phyloP scores from a whole-genome alignment of 371 early-diverging fungal genomes.

The Mortierella sp. region DNA sequence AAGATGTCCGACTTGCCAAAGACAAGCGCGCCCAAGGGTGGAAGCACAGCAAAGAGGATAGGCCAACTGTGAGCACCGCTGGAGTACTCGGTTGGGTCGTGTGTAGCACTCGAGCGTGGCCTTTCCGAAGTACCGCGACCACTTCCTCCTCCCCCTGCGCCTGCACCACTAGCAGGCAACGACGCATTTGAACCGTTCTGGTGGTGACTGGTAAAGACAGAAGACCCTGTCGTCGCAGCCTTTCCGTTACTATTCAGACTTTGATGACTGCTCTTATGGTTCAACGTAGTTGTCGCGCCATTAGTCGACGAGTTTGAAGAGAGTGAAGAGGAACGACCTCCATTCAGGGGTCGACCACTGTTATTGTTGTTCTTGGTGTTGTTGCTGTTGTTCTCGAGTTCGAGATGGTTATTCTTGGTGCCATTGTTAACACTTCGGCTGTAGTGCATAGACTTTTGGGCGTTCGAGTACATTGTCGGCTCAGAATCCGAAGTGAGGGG shows the following conservation, averaged over 20 bases:
- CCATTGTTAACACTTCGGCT: constrained; percentile 19
- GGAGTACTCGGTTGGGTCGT: constrained; percentile 39
- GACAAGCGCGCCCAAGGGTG: constrained; percentile 72
- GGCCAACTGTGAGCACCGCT: constrained; percentile 64
- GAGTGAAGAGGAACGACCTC: constrained; percentile 33
- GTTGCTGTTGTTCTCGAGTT: constrained; percentile 15
- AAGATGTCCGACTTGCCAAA: constrained; percentile 74
- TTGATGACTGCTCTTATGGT: constrained; percentile 13
- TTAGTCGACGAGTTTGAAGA: constrained; percentile 38
- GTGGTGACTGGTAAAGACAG: constrained; percentile 8
- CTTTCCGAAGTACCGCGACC: constrained; percentile 4
- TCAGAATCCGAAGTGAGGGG: constrained; percentile 47
- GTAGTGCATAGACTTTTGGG: constrained; percentile 25
- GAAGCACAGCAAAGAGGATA: constrained; percentile 70
- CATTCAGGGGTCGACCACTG: constrained; percentile 5
- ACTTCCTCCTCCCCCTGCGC: neutral
- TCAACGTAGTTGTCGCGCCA: constrained; percentile 1
- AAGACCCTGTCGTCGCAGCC: neutral
- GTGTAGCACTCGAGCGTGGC: constrained; percentile 10
- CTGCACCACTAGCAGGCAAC: constrained; percentile 10
- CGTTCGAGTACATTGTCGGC: constrained; percentile 29
- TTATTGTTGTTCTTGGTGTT: too few relatives aligned
- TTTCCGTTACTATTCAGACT: neutral
- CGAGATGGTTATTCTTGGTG: constrained; percentile 15
- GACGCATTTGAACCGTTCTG: constrained; percentile 28